These are phyloP conservation scores for Fusarium bactridioides DNA, from an alignment of 2,329 filamentous ascomycete species.

Conservation along the genomic window DNA sequence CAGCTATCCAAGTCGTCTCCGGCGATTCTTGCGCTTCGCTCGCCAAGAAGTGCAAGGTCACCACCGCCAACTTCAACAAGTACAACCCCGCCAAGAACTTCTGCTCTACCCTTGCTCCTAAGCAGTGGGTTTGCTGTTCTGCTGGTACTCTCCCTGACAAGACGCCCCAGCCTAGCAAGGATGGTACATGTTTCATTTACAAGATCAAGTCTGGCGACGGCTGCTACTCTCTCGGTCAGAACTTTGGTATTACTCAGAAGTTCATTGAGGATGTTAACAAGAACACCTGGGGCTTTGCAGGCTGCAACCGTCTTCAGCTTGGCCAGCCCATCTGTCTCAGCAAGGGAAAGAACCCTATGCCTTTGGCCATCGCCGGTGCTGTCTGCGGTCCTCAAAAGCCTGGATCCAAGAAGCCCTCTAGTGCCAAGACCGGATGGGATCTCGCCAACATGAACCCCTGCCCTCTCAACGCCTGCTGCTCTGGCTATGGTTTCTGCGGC, in stretches of 20 bases:
- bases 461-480: constrained; percentile 53
- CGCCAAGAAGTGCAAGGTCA: constrained; percentile 51
- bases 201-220: constrained; percentile 43
- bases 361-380: constrained; percentile 41
- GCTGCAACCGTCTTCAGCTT: constrained; percentile 42
- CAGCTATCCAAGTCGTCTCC: constrained; percentile 41
- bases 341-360: constrained; percentile 46
- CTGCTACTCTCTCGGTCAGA: constrained; percentile 44
- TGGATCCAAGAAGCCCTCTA: constrained; percentile 37
- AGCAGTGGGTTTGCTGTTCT: constrained; percentile 50
- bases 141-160: constrained; percentile 46
- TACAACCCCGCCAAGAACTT: constrained; percentile 48
- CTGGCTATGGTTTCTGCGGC: constrained; percentile 56
- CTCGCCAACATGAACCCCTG: constrained; percentile 56
- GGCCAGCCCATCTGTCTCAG: constrained; percentile 47
- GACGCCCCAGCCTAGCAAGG: constrained; percentile 44
- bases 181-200: constrained; percentile 49
- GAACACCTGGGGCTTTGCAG: constrained; percentile 50
- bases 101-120: constrained; percentile 45
- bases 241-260: constrained; percentile 46
- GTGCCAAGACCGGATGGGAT: constrained; percentile 40
- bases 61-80: constrained; percentile 47
- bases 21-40: constrained; percentile 50
- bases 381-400: constrained; percentile 47
- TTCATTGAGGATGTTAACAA: constrained; percentile 50